A percentile compares a stretch with the other conserved stretches of the same genome.
These are phyloP conservation scores for Lachnellula hyalina DNA, from an alignment of 2,329 filamentous ascomycete genomes.

Conservation along the genomic window DNA sequence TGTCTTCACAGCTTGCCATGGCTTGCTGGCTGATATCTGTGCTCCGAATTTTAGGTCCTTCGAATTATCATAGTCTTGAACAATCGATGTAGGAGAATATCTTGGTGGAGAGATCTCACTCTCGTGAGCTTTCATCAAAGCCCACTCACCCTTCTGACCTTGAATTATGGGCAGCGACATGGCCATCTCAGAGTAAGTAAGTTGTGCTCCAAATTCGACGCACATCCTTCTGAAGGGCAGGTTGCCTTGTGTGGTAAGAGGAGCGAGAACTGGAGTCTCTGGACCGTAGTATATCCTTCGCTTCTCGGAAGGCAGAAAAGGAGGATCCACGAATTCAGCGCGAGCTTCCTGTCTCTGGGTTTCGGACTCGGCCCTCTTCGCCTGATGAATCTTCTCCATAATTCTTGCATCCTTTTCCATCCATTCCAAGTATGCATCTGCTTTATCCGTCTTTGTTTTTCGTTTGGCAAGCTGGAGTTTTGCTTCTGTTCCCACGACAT, in stretches of 20 bases:
- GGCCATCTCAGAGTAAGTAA: slow-evolving; percentile 98
- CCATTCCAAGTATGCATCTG: slow-evolving; percentile 75
- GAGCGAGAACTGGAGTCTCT: slow-evolving; percentile 90
- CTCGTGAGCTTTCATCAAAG: slow-evolving; percentile 86
- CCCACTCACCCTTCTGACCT: slow-evolving; percentile 89
- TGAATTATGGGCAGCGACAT: slow-evolving; percentile 86
- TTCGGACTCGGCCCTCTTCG: slow-evolving; percentile 34
- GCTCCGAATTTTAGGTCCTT: slow-evolving; percentile 85
- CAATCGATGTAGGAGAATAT: slow-evolving; percentile 52
- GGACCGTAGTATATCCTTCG: slow-evolving; percentile 87
- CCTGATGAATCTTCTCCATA: slow-evolving; percentile 43
- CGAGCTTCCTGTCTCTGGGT: slow-evolving; percentile 61
- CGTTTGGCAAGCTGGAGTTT: slow-evolving; percentile 74
- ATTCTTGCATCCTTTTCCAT: slow-evolving; percentile 59
- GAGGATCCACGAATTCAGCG: slow-evolving; percentile 78
- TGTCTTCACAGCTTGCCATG: slow-evolving; percentile 83
- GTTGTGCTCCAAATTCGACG: slow-evolving; percentile 79
- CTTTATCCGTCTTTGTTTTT: slow-evolving; percentile 62
- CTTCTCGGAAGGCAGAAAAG: slow-evolving; percentile 89
- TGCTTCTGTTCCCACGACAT: slow-evolving; percentile 62
- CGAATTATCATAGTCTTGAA: slow-evolving; percentile 74
- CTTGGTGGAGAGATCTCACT: slow-evolving; percentile 71
- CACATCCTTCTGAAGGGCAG: slow-evolving; percentile 90
- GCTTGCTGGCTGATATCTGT: slow-evolving; percentile 88
- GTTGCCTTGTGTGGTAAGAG: slow-evolving; percentile 94